Conservation (phyloP, 306 rosid genomes). For the Quercus dentata region DNA sequence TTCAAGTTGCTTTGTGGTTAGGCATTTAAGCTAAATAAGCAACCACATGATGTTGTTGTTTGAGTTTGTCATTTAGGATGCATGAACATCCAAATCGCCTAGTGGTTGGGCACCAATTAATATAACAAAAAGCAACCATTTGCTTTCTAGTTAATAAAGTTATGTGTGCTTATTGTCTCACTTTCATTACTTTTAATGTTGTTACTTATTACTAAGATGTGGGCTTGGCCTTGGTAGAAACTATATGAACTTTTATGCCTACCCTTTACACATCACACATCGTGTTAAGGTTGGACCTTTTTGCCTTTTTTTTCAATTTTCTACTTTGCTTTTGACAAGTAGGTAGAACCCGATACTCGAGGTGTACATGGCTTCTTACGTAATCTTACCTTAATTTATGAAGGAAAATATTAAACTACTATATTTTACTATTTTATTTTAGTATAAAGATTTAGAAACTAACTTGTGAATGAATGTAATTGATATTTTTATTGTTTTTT, state of each 20-base stretch:
- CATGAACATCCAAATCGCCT: conserved; percentile 33
- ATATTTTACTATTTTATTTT: no score
- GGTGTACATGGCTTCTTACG: no score
- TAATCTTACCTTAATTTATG: no score
- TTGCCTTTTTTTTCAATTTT: background rate
- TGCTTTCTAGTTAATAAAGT: background rate
- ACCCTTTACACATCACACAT: background rate
- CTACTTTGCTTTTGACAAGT: no score
- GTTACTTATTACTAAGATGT: no score
- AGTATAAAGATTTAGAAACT: no score
- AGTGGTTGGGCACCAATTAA: conserved; percentile 39
- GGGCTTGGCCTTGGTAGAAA: no score
- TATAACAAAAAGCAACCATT: conserved; percentile 56
- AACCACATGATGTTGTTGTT: conserved; percentile 31
- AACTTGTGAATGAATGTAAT: no score
- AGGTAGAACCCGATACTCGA: no score
- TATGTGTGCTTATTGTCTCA: background rate
- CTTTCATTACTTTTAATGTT: background rate
- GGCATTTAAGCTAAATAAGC: conserved; percentile 51
- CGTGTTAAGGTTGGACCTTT: background rate
- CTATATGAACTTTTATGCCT: background rate
- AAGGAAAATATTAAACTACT: no score
- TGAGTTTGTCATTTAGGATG: conserved; percentile 19
- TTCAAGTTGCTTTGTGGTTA: conserved; percentile 44
- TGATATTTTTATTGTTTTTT: no score